Evolutionary conservation across 140 eudicot genomes (phyloP), one percentile per base, ranked within the genome.

Genomic region (Senecio squalidus): DNA sequence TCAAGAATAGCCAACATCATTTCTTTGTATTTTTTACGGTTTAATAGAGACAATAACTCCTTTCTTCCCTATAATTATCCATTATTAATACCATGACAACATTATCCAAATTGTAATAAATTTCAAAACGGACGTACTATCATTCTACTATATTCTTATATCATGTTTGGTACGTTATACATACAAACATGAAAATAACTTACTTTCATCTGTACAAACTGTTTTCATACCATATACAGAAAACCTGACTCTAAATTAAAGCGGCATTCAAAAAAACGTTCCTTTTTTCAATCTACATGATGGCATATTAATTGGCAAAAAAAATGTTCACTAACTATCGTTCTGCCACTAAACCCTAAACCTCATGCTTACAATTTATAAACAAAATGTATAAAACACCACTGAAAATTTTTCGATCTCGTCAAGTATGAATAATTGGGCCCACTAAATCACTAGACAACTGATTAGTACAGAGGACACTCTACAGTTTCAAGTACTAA

Each of bases 61-160:
- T 84, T 82, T 76, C 98, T 77, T 60, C 98, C 98, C 98, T 92
- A 46, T n/a, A 66, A n/a, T n/a, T n/a, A n/a, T n/a, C n/a, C n/a
- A n/a, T n/a, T n/a, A n/a, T n/a, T n/a, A 68, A 45, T 15, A 31
- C 3, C 60, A 63, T 33, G 66, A 34, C 54, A n/a, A 18, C 53
- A 15, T 64, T 31, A 62, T 33, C 46, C 34, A 46, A 46, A 47
- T 30, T 5, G 30, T 22, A 40, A 54, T 18, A 62, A 58, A 46
- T 24, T 52, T 22, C 62, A 10, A 22, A 26, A 46, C 34, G 20
- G 21, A 36, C 24, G 14, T 52, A 27, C 23, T 3, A n/a, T 27
- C 0, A 27, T 14, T 6, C 17, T 52, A 52, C n/a, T n/a, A n/a
- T n/a, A n/a, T n/a, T n/a, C n/a, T n/a, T n/a, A n/a, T n/a, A n/a